Conservation (phyloP, 768 basidiomycete species). For the Auricularia heimuer region DNA sequence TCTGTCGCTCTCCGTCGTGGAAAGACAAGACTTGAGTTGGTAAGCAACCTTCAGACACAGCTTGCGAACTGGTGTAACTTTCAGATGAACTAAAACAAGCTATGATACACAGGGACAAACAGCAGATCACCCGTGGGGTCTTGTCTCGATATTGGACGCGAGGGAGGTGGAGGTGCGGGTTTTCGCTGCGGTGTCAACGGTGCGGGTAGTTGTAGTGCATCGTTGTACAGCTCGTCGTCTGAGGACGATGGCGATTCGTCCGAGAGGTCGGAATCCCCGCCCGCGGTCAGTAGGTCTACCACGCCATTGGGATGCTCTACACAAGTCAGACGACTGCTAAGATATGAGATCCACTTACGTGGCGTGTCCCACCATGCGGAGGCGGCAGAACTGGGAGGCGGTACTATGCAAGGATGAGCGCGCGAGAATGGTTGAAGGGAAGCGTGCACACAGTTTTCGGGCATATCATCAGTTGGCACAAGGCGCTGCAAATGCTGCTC, state of each 20-base stretch:
- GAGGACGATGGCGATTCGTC: conserved; percentile 63
- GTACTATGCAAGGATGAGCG: conserved; percentile 40
- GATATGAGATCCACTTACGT: conserved; percentile 32
- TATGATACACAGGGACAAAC: too few species aligned
- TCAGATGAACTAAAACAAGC: too few species aligned
- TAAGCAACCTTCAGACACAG: too few species aligned
- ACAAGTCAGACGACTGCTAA: not conserved
- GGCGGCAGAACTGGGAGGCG: conserved; percentile 76
- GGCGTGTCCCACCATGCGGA: conserved; percentile 69
- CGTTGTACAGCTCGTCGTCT: conserved; percentile 74
- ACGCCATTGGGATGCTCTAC: conserved; percentile 52
- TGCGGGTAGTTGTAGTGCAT: conserved; percentile 59
- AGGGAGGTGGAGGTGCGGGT: conserved; percentile 19
- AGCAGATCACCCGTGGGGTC: too few species aligned
- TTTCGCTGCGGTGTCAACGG: conserved; percentile 43
- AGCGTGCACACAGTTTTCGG: not conserved
- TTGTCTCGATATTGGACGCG: too few species aligned
- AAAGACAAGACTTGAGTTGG: too few species aligned
- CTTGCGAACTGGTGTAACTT: too few species aligned
- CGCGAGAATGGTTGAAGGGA: not conserved
- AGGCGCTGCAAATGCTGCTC: conserved; percentile 61
- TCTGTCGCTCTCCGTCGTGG: too few species aligned
- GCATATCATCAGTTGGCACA: conserved; percentile 32
- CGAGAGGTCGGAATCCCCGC: conserved; percentile 47
- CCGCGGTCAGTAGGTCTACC: conserved; percentile 72